phyloP scores from a whole-genome alignment of 139 green algal species.

The Chlamydomonas schloesseri region DNA sequence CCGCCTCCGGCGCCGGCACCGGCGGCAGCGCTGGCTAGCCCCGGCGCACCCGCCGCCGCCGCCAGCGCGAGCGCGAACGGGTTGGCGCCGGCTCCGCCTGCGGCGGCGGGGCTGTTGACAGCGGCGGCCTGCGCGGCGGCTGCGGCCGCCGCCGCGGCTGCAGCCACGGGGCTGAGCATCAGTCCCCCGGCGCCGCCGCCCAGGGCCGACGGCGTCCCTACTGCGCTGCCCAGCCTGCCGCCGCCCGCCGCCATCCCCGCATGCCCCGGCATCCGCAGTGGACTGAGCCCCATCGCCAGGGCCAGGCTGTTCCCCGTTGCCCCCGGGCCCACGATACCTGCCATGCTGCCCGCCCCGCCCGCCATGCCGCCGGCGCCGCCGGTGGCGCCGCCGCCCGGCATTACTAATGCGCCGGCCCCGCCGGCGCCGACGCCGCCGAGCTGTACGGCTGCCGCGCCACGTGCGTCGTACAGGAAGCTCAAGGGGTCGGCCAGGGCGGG shows the following conservation, averaged over 20 bases:
- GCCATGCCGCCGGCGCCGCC: background rate
- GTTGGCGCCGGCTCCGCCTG: background rate
- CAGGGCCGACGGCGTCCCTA: background rate
- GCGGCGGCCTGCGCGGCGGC: background rate
- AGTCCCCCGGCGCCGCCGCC: background rate
- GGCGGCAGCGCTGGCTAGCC: too few relatives aligned
- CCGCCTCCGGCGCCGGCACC: background rate
- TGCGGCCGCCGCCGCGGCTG: background rate
- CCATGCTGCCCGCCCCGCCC: background rate
- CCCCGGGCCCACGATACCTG: background rate
- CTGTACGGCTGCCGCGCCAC: too few relatives aligned
- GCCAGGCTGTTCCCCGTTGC: background rate
- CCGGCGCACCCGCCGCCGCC: background rate
- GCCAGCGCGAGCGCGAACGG: conserved; percentile 18
- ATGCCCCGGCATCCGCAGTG: background rate
- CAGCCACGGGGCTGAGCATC: background rate
- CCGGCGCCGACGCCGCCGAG: background rate
- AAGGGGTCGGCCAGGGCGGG: conserved; percentile 20
- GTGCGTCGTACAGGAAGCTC: background rate
- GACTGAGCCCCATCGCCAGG: conserved; percentile 3
- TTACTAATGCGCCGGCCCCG: background rate
- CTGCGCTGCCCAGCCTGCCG: background rate
- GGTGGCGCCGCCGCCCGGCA: background rate
- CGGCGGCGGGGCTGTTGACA: background rate
- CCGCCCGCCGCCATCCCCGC: background rate